These are phyloP conservation scores for Pholiota microspora DNA, from an alignment of 768 basidiomycete genomes.

Conservation along the genomic window DNA sequence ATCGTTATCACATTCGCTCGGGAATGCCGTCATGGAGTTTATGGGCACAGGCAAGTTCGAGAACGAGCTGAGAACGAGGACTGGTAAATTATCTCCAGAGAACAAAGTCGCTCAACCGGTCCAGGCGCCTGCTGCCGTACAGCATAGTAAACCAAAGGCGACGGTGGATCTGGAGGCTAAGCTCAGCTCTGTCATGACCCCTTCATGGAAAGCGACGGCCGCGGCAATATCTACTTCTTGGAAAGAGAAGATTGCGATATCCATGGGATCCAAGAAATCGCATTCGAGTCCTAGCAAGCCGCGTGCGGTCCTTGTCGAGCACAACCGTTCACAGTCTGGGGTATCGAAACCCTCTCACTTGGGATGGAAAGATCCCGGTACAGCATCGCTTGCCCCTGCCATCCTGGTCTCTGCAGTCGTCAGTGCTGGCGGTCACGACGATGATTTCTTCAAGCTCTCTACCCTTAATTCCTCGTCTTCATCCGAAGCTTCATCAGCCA, in stretches of 20 bases:
- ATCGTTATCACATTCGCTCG: conserved; percentile 47
- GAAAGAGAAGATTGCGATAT: conserved; percentile 36
- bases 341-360: conserved; percentile 33
- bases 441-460: conserved; percentile 36
- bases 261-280: conserved; percentile 37
- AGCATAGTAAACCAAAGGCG: conserved; percentile 32
- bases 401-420: conserved; percentile 51
- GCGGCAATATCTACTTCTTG: conserved; percentile 29
- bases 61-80: conserved; percentile 23
- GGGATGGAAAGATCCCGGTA: conserved; percentile 57
- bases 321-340: conserved; percentile 38
- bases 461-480: conserved; percentile 24
- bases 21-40: conserved; percentile 40
- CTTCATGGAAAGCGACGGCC: conserved; percentile 36
- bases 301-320: conserved; percentile 16
- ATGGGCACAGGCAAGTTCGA: conserved; percentile 32
- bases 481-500: conserved; percentile 39
- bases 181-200: conserved; percentile 30
- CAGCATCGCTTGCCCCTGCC: conserved; percentile 50
- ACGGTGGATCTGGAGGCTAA: conserved; percentile 30
- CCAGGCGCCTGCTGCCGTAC: conserved; percentile 13
- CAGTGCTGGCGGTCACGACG: conserved; percentile 40
- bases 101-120: conserved; percentile 12
- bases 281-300: conserved; percentile 28
- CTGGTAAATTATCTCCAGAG: conserved; percentile 15